Evolutionary conservation across 179 eudicot genomes (phyloP).

Genomic region (Gypsophila paniculata): DNA sequence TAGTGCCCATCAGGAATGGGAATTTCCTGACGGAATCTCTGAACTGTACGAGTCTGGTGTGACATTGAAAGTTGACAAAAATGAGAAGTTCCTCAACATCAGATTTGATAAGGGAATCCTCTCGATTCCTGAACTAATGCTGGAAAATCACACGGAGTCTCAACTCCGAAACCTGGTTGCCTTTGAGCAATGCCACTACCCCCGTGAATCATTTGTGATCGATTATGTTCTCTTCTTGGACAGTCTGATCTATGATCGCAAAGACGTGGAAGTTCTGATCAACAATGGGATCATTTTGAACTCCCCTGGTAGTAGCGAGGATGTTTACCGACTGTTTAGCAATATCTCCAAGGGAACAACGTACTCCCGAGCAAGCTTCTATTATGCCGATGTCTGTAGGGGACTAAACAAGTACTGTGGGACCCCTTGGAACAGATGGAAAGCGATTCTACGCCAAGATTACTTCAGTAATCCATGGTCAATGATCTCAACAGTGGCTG

Average conservation of each 20-base stretch:
- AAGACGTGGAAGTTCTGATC: slow-evolving; percentile 35
- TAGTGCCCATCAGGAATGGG: slow-evolving; percentile 23
- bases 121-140: slow-evolving; percentile 28
- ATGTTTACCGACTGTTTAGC: slow-evolving; percentile 37
- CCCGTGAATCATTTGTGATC: slow-evolving; percentile 34
- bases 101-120: slow-evolving; percentile 33
- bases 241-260: slow-evolving; percentile 35
- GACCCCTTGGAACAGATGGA: slow-evolving; percentile 35
- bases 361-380: slow-evolving; percentile 24
- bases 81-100: slow-evolving; percentile 31
- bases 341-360: slow-evolving; percentile 37
- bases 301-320: slow-evolving; percentile 33
- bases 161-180: slow-evolving; percentile 36
- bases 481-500: slow-evolving; percentile 30
- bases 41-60: slow-evolving; percentile 36
- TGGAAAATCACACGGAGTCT: slow-evolving; percentile 36
- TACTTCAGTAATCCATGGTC: slow-evolving; percentile 50
- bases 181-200: slow-evolving; percentile 44
- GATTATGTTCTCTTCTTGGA: slow-evolving; percentile 40
- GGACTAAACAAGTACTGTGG: slow-evolving; percentile 32
- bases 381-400: slow-evolving; percentile 28
- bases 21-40: slow-evolving; percentile 34
- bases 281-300: slow-evolving; percentile 38
- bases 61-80: slow-evolving; percentile 29
- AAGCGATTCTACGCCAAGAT: slow-evolving; percentile 34